Percentiles rank a stretch among this genome's conserved stretches.
Conservation (phyloP, 768 basidiomycete genomes). For the Tephrocybe sp. region DNA sequence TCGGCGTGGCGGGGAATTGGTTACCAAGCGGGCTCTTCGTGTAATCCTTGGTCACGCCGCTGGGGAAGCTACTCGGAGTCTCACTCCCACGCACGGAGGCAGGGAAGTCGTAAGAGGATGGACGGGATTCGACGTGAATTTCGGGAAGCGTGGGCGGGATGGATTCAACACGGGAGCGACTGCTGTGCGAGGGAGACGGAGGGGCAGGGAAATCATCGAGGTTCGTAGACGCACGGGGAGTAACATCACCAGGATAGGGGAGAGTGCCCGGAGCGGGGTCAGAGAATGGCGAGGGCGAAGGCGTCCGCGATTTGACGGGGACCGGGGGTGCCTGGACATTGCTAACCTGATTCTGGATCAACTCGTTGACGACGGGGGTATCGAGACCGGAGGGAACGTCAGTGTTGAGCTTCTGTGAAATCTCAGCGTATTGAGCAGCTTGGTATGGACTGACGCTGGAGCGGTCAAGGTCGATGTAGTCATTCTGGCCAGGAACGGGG, state of each 20-base stretch:
- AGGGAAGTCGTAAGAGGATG: constrained; percentile 15
- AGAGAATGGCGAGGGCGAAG: constrained; percentile 26
- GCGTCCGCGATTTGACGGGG: constrained; percentile 5
- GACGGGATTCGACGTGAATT: constrained; percentile 43
- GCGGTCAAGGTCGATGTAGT: constrained; percentile 66
- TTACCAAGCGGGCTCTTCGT: constrained; percentile 21
- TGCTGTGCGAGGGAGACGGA: constrained; percentile 32
- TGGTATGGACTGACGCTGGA: constrained; percentile 77
- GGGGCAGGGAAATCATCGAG: constrained; percentile 39
- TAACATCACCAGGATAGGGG: constrained; percentile 6
- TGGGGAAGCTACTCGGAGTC: constrained; percentile 13
- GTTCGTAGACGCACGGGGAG: constrained; percentile 11
- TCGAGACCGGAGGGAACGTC: constrained; percentile 35
- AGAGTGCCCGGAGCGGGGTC: constrained; percentile 24
- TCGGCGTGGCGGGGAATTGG: constrained; percentile 38
- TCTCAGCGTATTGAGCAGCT: constrained; percentile 72
- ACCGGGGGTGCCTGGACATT: constrained; percentile 5
- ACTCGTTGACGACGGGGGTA: constrained; percentile 29
- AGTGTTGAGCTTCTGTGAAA: constrained; percentile 54
- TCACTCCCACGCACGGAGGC: constrained; percentile 12
- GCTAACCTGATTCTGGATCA: constrained; percentile 6
- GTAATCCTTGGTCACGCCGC: constrained; percentile 10
- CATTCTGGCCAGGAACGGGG: constrained; percentile 28
- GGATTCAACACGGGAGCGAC: constrained; percentile 46
- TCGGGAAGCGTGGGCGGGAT: constrained; percentile 55